These are phyloP conservation scores for Boletus reticuloceps DNA, from an alignment of 768 basidiomycete genomes.

Conservation along the genomic window DNA sequence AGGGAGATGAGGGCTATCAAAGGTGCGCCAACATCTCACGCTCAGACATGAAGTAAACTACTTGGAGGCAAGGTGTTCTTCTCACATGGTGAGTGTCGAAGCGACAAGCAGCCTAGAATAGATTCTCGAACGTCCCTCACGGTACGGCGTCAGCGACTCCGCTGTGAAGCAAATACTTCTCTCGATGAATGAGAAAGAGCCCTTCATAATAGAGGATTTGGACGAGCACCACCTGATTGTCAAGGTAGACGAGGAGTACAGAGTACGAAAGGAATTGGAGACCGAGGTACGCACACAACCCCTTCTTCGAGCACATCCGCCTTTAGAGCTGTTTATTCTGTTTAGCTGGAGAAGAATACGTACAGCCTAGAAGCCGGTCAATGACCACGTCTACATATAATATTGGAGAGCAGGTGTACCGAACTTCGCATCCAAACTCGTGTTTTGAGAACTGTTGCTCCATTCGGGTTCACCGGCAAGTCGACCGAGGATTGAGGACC, in stretches of 20 bases:
- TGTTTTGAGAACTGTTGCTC: too few relatives aligned
- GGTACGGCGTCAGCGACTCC: slow-evolving; percentile 55
- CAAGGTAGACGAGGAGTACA: slow-evolving; percentile 77
- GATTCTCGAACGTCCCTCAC: not conserved
- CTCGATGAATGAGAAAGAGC: slow-evolving; percentile 74
- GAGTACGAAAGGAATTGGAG: slow-evolving; percentile 70
- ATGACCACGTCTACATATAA: not conserved
- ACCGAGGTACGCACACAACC: slow-evolving; percentile 49
- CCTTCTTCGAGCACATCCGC: not conserved
- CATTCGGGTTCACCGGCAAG: too few relatives aligned
- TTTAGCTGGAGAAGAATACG: slow-evolving; percentile 81
- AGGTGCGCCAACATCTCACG: slow-evolving; percentile 37
- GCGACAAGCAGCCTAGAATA: not conserved
- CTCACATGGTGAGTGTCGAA: slow-evolving; percentile 55
- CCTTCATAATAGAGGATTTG: slow-evolving; percentile 84
- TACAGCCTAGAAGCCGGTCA: slow-evolving; percentile 58
- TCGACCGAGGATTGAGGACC: too few relatives aligned
- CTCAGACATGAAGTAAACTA: slow-evolving; percentile 5
- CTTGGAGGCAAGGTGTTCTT: slow-evolving; percentile 48
- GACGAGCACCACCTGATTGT: slow-evolving; percentile 84
- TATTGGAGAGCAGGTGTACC: too few relatives aligned
- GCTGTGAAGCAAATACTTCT: slow-evolving; percentile 88
- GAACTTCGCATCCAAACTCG: too few relatives aligned
- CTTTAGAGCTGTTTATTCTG: not conserved
- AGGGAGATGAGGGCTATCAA: slow-evolving; percentile 60